Base-by-base conservation (phyloP, 2,329 filamentous ascomycete species). In the Hypomyces rosellus region DNA sequence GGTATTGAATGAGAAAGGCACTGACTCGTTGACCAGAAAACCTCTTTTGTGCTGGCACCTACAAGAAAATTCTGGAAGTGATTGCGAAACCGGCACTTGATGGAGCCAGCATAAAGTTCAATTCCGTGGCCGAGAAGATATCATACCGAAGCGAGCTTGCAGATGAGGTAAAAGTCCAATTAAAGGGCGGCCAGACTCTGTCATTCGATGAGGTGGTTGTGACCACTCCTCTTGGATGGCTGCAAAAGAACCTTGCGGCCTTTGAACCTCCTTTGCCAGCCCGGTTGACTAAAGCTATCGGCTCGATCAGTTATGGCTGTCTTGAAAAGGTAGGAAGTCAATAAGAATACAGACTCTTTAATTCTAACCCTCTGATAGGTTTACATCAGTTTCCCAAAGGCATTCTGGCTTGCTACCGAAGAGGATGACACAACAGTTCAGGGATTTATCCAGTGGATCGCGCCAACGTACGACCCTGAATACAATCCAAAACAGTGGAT, bases 361-460 rank as follows among this genome's bases (percentile, higher is more conserved):
- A 43, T 30, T 45, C 18, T 25, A 3, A 25, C 34, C 39, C 40
- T 42, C 12, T 20, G 16, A 5, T 48, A 73, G 74, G 72, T 80
- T 2, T 82, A 81, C 63, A 75, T 89, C 39, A 86, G 78, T 36
- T 95, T 95, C 59, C 82, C 86, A 0, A 73, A 68, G 11, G 82
- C 89, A 0, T 95, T 91, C 64, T 95, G 90, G 89, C 68, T 73
- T 2, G 59, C 61, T 0, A 57, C 65, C 0, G 71, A 81, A 36
- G 60, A 61, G 0, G 57, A 66, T 30, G 64, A 67, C 11, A 63
- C 69, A 34, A 69, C 69, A 42, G 72, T 80, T 34, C 76, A 84
- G 4, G 82, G 85, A 20, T 91, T 92, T 66, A 83, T 82, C 40
- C 84, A 89, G 61, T 95, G 89, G 78, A 77, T 90, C 34, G 70